Conservation (phyloP, 768 basidiomycete genomes). For the Coprinopsis strossmayeri region DNA sequence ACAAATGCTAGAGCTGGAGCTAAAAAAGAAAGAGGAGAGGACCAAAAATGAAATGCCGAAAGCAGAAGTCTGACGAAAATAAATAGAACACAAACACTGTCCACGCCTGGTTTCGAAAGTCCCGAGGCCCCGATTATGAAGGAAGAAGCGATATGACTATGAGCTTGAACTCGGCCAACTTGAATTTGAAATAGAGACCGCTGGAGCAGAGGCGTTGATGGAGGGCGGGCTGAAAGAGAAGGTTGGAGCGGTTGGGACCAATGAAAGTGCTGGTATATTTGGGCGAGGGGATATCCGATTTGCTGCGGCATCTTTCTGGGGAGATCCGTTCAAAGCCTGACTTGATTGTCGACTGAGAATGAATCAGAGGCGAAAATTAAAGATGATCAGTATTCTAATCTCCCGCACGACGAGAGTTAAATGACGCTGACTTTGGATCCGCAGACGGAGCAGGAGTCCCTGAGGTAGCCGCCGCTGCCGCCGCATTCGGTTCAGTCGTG, state of each 20-base stretch:
- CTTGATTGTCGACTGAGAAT: slow-evolving; percentile 2
- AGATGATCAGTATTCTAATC: background rate
- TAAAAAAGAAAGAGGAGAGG: background rate
- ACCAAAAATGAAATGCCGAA: background rate
- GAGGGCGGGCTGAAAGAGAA: slow-evolving; percentile 4
- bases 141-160: background rate
- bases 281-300: slow-evolving; percentile 7
- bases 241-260: slow-evolving; percentile 2
- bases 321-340: slow-evolving; percentile 4
- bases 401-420: no score
- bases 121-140: background rate
- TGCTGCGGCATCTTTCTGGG: slow-evolving; percentile 8
- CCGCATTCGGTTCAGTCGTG: slow-evolving; percentile 35
- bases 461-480: background rate
- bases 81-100: background rate
- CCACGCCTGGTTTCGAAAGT: background rate
- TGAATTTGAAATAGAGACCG: background rate
- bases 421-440: slow-evolving; percentile 3
- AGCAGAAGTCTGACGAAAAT: background rate
- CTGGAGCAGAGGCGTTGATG: background rate
- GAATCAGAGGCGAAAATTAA: background rate
- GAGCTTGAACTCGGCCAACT: background rate
- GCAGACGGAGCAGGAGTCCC: background rate
- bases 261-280: background rate
- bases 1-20: slow-evolving; percentile 6